A percentile compares a stretch with the other conserved stretches of the same genome.
Evolutionary conservation across 1,139 yeast species (phyloP).

Genomic region (Scheffersomyces lignicola): DNA sequence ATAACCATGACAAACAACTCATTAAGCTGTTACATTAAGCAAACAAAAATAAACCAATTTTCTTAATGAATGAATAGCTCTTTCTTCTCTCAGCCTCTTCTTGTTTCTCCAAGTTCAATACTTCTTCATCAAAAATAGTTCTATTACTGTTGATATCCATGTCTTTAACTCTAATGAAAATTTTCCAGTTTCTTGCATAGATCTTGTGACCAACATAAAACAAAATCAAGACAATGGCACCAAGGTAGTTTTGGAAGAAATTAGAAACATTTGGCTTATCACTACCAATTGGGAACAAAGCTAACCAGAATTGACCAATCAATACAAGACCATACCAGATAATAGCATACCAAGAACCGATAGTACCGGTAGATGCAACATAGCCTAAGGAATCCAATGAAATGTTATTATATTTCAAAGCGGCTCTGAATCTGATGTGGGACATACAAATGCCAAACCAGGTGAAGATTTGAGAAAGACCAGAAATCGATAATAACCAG

Average conservation of each 20-base stretch:
- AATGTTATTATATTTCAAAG: conserved; percentile 36
- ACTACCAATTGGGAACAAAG: conserved; percentile 37
- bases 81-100: conserved; percentile 31
- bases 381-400: conserved; percentile 39
- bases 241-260: conserved; percentile 40
- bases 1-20: conserved; percentile 2
- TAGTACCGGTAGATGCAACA: conserved; percentile 40
- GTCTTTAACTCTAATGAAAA: conserved; percentile 29
- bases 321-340: conserved; percentile 35
- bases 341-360: conserved; percentile 40
- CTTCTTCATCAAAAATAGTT: conserved; percentile 39
- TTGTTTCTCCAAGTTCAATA: conserved; percentile 35
- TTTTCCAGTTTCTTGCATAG: conserved; percentile 33
- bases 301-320: conserved; percentile 45
- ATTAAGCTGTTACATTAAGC: too few species aligned
- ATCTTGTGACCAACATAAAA: conserved; percentile 39
- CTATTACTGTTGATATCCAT: conserved; percentile 37
- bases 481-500: conserved; percentile 47
- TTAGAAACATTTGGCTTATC: conserved; percentile 27
- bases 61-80: conserved; percentile 25
- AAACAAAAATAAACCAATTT: conserved; percentile 22
- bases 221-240: conserved; percentile 33
- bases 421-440: conserved; percentile 44
- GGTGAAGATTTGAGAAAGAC: conserved; percentile 42
- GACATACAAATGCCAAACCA: conserved; percentile 45